Conservation (phyloP, 179 eudicot genomes). For the Drosera spatulata region DNA sequence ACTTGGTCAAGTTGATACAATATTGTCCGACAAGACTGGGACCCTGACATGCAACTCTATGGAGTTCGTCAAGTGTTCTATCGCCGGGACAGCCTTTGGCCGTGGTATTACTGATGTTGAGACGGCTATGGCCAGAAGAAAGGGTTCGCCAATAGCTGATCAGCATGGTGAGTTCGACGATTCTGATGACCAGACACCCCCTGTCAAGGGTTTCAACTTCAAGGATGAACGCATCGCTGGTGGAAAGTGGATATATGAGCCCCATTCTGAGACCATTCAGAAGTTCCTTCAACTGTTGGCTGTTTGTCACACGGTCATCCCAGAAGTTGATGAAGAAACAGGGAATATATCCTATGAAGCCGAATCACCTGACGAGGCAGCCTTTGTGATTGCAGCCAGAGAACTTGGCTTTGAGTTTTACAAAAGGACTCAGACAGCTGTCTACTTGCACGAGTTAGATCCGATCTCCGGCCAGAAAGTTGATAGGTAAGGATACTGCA, state of each 20-base stretch:
- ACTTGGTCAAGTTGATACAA: slow-evolving; percentile 64
- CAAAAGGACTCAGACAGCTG: slow-evolving; percentile 67
- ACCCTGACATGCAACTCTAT: slow-evolving; percentile 88
- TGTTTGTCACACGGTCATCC: slow-evolving; percentile 83
- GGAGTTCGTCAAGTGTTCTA: slow-evolving; percentile 91
- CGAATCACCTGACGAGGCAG: slow-evolving; percentile 96
- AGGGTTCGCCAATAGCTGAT: slow-evolving; percentile 40
- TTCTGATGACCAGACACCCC: slow-evolving; percentile 12
- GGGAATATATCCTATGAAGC: slow-evolving; percentile 80
- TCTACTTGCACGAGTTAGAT: slow-evolving; percentile 59
- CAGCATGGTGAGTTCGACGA: slow-evolving; percentile 13
- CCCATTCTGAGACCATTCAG: slow-evolving; percentile 38
- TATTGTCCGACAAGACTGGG: slow-evolving; percentile 91
- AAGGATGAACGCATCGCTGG: slow-evolving; percentile 66
- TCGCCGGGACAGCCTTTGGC: slow-evolving; percentile 84
- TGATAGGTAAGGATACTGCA: slow-evolving; percentile 47
- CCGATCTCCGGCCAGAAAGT: slow-evolving; percentile 36
- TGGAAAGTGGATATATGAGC: slow-evolving; percentile 76
- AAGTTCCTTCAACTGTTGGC: slow-evolving; percentile 25
- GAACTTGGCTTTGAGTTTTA: slow-evolving; percentile 83
- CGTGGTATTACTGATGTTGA: slow-evolving; percentile 85
- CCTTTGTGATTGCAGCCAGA: slow-evolving; percentile 90
- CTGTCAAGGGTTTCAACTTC: slow-evolving; percentile 78
- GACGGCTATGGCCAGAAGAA: slow-evolving; percentile 78
- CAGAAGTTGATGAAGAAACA: slow-evolving; percentile 68